These are phyloP conservation scores for Babesia gibsoni DNA, from an alignment of 169 alveolate species.

Conservation along the genomic window DNA sequence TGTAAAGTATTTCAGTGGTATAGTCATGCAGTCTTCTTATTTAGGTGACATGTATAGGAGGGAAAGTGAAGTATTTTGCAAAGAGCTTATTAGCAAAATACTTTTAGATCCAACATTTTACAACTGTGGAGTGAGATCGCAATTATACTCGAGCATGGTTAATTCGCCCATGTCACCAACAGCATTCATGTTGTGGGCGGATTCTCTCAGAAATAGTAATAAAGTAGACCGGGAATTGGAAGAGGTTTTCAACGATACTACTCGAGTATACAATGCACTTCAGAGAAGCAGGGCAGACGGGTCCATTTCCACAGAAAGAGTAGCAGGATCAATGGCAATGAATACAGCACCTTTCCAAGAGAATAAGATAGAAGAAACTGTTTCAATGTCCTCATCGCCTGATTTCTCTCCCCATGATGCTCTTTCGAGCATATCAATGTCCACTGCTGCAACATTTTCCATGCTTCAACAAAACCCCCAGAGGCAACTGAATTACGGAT, in stretches of 20 bases:
- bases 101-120: neutral
- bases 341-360: neutral
- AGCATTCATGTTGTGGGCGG: conserved; percentile 12
- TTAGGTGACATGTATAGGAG: neutral
- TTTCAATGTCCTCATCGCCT: no score
- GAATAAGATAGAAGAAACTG: no score
- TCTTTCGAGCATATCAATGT: no score
- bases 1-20: neutral
- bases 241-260: neutral
- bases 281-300: no score
- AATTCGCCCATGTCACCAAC: conserved; percentile 48
- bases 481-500: no score
- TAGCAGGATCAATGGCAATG: neutral
- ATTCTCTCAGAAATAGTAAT: conserved; percentile 2
- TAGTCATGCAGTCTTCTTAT: neutral
- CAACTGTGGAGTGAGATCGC: neutral
- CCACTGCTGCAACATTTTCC: no score
- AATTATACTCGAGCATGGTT: conserved; percentile 2
- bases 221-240: neutral
- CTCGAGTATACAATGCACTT: neutral
- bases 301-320: no score
- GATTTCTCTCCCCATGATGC: no score
- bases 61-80: neutral
- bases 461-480: no score
- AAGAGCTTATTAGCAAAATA: neutral